phyloP scores from a whole-genome alignment of 495 filamentous ascomycete species.

The Trichoderma orchidacearum region DNA sequence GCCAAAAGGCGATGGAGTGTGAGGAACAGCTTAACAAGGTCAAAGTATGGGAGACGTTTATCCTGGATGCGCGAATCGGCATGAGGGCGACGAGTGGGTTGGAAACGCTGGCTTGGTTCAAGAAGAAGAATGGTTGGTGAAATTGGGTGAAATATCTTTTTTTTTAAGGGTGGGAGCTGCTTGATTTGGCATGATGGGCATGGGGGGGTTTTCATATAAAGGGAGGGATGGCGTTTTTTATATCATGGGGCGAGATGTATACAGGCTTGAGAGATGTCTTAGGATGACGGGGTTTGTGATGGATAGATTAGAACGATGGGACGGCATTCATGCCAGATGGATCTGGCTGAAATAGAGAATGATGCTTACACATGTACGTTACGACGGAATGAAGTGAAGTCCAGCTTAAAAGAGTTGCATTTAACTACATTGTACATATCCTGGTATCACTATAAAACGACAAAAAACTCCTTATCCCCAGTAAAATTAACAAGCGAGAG shows the following conservation, averaged over 20 bases:
- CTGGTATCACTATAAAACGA: no score
- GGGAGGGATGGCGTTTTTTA: no score
- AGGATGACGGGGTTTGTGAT: not conserved
- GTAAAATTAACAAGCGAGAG: no score
- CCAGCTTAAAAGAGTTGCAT: no score
- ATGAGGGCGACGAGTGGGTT: conserved; percentile 71
- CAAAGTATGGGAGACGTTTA: conserved; percentile 70
- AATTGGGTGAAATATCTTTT: not conserved
- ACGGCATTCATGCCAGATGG: no score
- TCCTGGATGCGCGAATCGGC: conserved; percentile 75
- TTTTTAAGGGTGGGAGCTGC: not conserved
- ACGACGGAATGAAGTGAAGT: no score
- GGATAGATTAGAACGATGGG: not conserved
- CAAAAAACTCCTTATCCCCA: no score
- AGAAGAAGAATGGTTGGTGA: conserved; percentile 24
- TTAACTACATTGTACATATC: no score
- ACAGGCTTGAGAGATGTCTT: no score
- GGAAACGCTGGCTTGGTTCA: conserved; percentile 64
- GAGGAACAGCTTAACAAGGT: conserved; percentile 64
- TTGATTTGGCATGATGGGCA: not conserved
- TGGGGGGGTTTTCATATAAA: not conserved
- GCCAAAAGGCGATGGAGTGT: conserved; percentile 48
- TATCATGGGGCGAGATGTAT: no score
- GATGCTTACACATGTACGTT: no score
- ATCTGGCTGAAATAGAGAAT: no score